Conservation (phyloP, 257 asterid species). For the Solanum raphanifolium region DNA sequence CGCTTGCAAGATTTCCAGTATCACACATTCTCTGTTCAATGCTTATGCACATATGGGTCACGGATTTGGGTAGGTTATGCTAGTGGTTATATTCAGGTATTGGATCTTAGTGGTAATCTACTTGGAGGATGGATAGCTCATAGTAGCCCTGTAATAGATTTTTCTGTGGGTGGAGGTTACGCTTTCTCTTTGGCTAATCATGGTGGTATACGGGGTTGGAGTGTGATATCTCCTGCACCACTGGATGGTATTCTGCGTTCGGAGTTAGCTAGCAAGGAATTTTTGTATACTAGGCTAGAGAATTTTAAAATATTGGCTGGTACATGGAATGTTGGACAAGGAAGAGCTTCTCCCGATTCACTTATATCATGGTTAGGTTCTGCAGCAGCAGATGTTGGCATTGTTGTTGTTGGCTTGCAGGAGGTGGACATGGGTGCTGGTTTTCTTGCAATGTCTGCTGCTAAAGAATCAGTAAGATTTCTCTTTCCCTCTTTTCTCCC, state of each 20-base stretch:
- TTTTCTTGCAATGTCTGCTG: constrained; percentile 98
- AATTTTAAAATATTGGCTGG: constrained; percentile 85
- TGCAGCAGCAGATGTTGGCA: constrained; percentile 59
- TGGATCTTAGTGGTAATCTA: constrained; percentile 75
- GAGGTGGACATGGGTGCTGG: constrained; percentile 99
- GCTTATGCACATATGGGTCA: constrained; percentile 62
- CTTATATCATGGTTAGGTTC: constrained; percentile 86
- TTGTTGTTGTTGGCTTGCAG: constrained; percentile 83
- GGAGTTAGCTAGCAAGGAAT: constrained; percentile 73
- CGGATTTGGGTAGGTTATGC: constrained; percentile 85
- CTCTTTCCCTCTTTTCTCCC: not conserved
- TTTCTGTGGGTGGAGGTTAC: constrained; percentile 62
- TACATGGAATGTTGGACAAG: constrained; percentile 98
- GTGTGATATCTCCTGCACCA: constrained; percentile 76
- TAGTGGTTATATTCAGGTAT: constrained; percentile 74
- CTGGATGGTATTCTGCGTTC: constrained; percentile 51
- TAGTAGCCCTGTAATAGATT: constrained; percentile 60
- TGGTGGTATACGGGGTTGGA: constrained; percentile 99
- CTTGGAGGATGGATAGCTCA: constrained; percentile 90
- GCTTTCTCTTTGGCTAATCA: constrained; percentile 78
- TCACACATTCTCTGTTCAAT: constrained; percentile 62
- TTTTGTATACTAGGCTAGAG: constrained; percentile 66
- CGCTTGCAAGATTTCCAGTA: constrained; percentile 62
- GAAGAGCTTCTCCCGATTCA: constrained; percentile 83
- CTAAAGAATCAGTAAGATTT: constrained; percentile 83